Evolutionary conservation across 139 green algal species (phyloP).

Genomic region (Micromonas commoda): DNA sequence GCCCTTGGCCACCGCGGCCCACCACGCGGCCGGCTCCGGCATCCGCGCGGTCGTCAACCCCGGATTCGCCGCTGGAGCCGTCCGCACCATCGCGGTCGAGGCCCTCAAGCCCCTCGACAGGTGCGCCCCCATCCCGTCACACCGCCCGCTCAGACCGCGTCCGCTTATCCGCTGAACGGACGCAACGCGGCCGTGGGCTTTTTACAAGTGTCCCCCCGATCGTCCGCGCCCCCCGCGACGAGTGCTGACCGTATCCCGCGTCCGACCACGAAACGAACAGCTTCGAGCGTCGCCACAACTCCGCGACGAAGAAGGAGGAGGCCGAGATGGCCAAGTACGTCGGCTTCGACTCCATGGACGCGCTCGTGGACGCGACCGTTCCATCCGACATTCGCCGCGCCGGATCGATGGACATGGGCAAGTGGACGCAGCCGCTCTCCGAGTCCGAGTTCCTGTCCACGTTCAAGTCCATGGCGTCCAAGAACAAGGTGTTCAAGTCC

Average conservation of each 20-base stretch:
- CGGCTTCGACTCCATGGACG: conserved; percentile 78
- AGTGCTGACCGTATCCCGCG: too few species aligned
- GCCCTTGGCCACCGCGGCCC: too few species aligned
- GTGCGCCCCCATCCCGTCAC: too few species aligned
- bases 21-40: neutral
- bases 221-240: too few species aligned
- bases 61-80: too few species aligned
- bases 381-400: conserved; percentile 71
- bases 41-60: neutral
- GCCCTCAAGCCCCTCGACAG: conserved; percentile 65
- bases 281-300: conserved; percentile 95
- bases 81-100: conserved; percentile 59
- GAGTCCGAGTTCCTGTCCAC: conserved; percentile 81
- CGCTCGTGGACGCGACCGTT: conserved; percentile 90
- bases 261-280: too few species aligned
- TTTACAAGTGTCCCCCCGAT: too few species aligned
- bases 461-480: conserved; percentile 87
- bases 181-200: too few species aligned
- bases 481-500: conserved; percentile 95
- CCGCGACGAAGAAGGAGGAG: conserved; percentile 61
- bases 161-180: too few species aligned
- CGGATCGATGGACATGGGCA: conserved; percentile 74
- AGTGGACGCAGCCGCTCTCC: conserved; percentile 73
- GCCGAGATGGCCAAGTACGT: conserved; percentile 71
- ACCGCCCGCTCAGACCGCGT: too few species aligned